phyloP scores from a whole-genome alignment of 2,329 filamentous ascomycete genomes.

The Ascochyta pisi region DNA sequence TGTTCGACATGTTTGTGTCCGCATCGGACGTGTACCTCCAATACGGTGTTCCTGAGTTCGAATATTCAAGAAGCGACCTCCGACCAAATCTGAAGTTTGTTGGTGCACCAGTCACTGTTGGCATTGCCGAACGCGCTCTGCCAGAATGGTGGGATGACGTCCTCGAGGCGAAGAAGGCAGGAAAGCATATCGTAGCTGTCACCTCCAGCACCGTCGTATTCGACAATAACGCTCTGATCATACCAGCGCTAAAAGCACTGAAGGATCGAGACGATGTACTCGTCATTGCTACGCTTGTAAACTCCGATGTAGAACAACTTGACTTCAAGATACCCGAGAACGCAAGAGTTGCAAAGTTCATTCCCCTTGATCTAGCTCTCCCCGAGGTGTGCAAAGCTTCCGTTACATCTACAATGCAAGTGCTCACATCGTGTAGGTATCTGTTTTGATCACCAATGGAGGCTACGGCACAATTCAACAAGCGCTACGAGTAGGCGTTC shows the following conservation, averaged over 20 bases:
- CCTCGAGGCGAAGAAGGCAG: conserved; percentile 47
- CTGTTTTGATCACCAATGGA: conserved; percentile 56
- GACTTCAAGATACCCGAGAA: conserved; percentile 49
- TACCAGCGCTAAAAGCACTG: conserved; percentile 55
- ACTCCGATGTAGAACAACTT: conserved; percentile 25
- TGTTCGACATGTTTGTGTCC: conserved; percentile 30
- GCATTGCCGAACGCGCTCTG: conserved; percentile 25
- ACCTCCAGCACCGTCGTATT: conserved; percentile 56
- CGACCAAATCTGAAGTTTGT: conserved; percentile 52
- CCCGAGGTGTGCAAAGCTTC: conserved; percentile 22
- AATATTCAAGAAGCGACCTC: conserved; percentile 46
- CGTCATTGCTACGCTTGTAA: conserved; percentile 46
- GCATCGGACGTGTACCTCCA: conserved; percentile 39
- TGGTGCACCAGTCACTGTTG: conserved; percentile 40
- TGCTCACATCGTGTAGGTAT: conserved; percentile 25
- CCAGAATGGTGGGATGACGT: conserved; percentile 58
- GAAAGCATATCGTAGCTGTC: conserved; percentile 52
- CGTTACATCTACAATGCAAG: background rate
- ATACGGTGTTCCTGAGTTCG: conserved; percentile 44
- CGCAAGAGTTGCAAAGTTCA: conserved; percentile 54
- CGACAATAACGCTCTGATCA: conserved; percentile 52
- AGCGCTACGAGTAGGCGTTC: conserved; percentile 55
- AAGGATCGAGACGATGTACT: conserved; percentile 50
- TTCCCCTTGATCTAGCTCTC: conserved; percentile 57
- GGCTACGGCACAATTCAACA: conserved; percentile 59